Base-by-base conservation (phyloP, 495 filamentous ascomycete species). In the Margaritispora aquatica region DNA sequence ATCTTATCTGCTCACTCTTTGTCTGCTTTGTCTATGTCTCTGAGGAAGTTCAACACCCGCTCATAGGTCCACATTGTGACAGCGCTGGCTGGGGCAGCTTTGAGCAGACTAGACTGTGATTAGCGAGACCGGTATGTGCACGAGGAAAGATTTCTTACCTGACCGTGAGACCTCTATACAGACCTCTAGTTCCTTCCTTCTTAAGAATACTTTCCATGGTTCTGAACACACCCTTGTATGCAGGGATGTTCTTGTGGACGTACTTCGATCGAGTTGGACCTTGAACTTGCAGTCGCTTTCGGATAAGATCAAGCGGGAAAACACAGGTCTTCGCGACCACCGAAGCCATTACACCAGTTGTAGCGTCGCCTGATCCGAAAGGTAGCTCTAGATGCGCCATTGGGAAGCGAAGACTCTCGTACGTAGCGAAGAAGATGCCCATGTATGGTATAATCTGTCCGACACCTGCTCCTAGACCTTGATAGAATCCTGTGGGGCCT, bases 11-110 rank as follows among this genome's bases (percentile, higher is more conserved):
- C n/a, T n/a, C 38, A 44, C 38, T 44, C 17, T 44, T 8, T 44
- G 7, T 44, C 38, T 17, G 11, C 38, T 3, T 8, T 8, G 11
- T 50, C 47, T 3, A 50, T 50, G 21, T 50, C 47, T 24, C 7
- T 23, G 10, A 90, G 71, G 5, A 85, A 64, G 58, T 70, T 78
- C 70, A 95, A 70, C 5, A 79, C 80, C 63, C 83, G 73, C 73
- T 97, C 94, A 73, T 97, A 97, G 1, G 93, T 97, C 94, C 95
- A 99, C 89, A 99, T 94, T 0, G 94, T 99, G 20, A 96, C 84
- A 1, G 94, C 95, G 72, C 90, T 96, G 21, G 95, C 86, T 49
- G 94, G 94, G 26, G 93, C 95, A 17, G 94, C 91, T 77, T 99
- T 99, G 59, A 97, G 62, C 72, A 99, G 70, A 55, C 67, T 69